Base-by-base conservation (phyloP, 352 stramenopile species). In the Globisporangium perplexum region DNA sequence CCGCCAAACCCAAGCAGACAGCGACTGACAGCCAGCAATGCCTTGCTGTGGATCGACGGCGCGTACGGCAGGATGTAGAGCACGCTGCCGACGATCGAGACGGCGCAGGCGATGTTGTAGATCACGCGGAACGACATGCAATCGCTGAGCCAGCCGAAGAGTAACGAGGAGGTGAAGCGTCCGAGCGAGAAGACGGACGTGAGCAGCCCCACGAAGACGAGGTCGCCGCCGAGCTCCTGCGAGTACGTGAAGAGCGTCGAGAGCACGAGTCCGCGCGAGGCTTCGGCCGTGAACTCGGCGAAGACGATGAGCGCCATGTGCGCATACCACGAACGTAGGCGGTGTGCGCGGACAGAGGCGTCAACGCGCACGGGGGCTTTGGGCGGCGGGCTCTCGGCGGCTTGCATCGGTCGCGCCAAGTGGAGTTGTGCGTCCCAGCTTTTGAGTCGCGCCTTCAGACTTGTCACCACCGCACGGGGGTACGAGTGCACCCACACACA, bases 211-310 rank as follows among this genome's bases (percentile, higher is more conserved):
- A 88, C 71, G 50, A 78, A 74, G 50, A 59, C 60, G 50, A 91
- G 47, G 17, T 76, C 77, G 7, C 75, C 76, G 10, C 70, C 77
- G 18, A 89, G 64, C 33, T 62, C 57, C 52, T 84, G 46, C 5
- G 69, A 59, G 53, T 91, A 91, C 4, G 63, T 69, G 47, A 88
- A 91, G 30, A 91, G 59, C 39, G 80, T 89, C 39, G 80, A 65
- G 22, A 91, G 58, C 5, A 88, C 74, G 8, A 91, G 42, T 8
- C 80, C 80, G 2, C 80, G 75, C 15, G 77, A 62, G 5, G 77
- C 53, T 36, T 91, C 80, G 18, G 77, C 72, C 2, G 59, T 58
- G 48, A 91, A 88, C 58, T 88, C 73, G 42, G 59, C 76, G 39
- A 80, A 58, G 45, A 72, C 60, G 47, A 90, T 80, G 33, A 90